Evolutionary conservation across 805 yeast genomes (phyloP).

Genomic region (Ogataea wickerhamii): DNA sequence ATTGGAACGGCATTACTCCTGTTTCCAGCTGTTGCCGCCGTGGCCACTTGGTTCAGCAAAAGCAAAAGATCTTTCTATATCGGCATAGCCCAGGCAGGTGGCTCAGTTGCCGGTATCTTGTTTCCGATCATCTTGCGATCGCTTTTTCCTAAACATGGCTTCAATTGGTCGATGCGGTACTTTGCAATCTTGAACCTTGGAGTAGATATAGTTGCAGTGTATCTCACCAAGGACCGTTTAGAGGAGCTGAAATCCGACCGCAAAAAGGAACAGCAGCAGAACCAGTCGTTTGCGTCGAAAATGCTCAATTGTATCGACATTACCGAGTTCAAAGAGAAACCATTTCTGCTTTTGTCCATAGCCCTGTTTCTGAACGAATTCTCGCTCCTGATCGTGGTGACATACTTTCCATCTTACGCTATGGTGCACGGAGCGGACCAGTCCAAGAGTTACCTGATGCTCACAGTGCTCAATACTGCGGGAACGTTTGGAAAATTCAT

Average conservation of each 20-base stretch:
- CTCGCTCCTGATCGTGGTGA: slow-evolving; percentile 37
- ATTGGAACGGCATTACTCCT: slow-evolving; percentile 41
- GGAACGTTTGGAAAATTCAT: slow-evolving; percentile 52
- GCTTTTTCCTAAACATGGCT: slow-evolving; percentile 48
- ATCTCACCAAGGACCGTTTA: slow-evolving; percentile 37
- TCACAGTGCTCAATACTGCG: slow-evolving; percentile 45
- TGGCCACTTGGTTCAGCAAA: slow-evolving; percentile 44
- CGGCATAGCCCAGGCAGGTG: slow-evolving; percentile 44
- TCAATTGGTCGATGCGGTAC: slow-evolving; percentile 56
- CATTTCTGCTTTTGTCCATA: slow-evolving; percentile 34
- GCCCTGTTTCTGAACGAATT: slow-evolving; percentile 42
- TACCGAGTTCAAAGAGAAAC: slow-evolving; percentile 35
- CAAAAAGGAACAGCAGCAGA: slow-evolving; percentile 6
- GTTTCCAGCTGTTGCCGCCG: slow-evolving; percentile 43
- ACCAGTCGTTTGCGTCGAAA: slow-evolving; percentile 13
- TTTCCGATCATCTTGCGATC: slow-evolving; percentile 52
- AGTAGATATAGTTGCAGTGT: slow-evolving; percentile 24
- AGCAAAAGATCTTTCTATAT: slow-evolving; percentile 38
- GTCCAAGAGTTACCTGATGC: slow-evolving; percentile 38
- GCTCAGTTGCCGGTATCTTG: slow-evolving; percentile 62
- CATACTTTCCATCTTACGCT: slow-evolving; percentile 44
- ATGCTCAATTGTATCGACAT: slow-evolving; percentile 25
- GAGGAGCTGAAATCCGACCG: slow-evolving; percentile 4
- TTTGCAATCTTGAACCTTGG: slow-evolving; percentile 35
- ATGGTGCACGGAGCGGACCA: slow-evolving; percentile 40